Evolutionary conservation across 169 alveolate genomes (phyloP).

Genomic region (Plasmodium relictum): DNA sequence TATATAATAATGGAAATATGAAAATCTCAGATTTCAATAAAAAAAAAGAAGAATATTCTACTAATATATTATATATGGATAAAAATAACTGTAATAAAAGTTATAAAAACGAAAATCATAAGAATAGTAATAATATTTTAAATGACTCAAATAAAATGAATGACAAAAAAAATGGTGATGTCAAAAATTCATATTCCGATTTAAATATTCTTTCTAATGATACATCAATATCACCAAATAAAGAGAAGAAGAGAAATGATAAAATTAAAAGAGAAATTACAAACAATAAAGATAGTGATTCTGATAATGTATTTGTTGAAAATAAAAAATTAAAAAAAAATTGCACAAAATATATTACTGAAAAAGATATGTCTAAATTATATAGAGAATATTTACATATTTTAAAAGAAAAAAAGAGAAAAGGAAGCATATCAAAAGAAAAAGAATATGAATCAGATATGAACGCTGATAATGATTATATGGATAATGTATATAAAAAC

Average conservation of each 20-base stretch:
- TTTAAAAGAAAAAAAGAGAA: conserved; percentile 22
- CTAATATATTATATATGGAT: not conserved
- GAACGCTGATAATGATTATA: not conserved
- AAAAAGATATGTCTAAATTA: conserved; percentile 50
- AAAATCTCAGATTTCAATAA: not conserved
- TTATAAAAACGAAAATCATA: not conserved
- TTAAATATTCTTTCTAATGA: not conserved
- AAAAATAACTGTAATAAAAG: not conserved
- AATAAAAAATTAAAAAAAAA: conserved; percentile 18
- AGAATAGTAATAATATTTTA: not conserved
- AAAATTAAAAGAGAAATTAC: conserved; percentile 5
- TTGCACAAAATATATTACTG: conserved; percentile 39
- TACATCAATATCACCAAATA: not conserved
- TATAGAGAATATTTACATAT: conserved; percentile 37
- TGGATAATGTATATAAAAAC: not conserved
- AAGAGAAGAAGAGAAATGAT: conserved; percentile 4
- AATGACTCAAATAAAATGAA: not conserved
- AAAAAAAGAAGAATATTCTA: not conserved
- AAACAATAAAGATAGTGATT: conserved; percentile 5
- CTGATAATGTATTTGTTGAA: conserved; percentile 5
- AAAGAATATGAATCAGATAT: not conserved
- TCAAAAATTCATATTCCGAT: not conserved
- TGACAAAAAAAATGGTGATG: not conserved
- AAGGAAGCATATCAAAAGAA: not conserved
- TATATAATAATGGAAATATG: not conserved